These are phyloP conservation scores for Aphanomyces stellatus DNA, from an alignment of 352 stramenopile species.

Conservation along the genomic window DNA sequence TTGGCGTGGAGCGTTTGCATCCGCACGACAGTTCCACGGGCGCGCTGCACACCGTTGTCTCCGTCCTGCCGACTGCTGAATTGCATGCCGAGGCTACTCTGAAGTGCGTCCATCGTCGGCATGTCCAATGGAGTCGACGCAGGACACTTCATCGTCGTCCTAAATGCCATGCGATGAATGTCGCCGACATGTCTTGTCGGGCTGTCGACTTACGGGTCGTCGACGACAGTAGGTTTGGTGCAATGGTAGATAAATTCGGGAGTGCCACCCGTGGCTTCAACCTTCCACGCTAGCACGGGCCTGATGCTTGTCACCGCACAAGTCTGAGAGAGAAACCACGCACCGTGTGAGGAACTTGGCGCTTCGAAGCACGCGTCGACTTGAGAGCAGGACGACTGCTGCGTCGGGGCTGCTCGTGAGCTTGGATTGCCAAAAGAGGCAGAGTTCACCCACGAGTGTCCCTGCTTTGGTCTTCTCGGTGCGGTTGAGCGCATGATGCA, in stretches of 20 bases:
- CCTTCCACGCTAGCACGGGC: no score
- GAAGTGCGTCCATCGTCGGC: neutral
- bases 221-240: no score
- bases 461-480: slow-evolving; percentile 14
- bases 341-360: slow-evolving; percentile 14
- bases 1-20: slow-evolving; percentile 13
- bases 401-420: neutral
- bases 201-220: no score
- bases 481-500: slow-evolving; percentile 2
- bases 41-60: neutral
- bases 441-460: neutral
- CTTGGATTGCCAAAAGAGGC: slow-evolving; percentile 1
- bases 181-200: no score
- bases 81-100: neutral
- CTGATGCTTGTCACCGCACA: no score
- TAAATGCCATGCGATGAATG: no score
- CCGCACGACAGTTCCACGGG: neutral
- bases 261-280: neutral
- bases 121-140: no score
- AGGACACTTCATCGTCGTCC: no score
- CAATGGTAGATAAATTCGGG: slow-evolving; percentile 9
- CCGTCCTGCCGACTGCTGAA: neutral
- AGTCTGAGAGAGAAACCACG: neutral
- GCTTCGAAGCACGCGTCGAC: slow-evolving; percentile 9
- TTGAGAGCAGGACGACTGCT: neutral